A percentile compares a stretch with the other conserved stretches of the same genome.
Evolutionary conservation across 768 basidiomycete species (phyloP).

Genomic region (Thelephora ganbajun): DNA sequence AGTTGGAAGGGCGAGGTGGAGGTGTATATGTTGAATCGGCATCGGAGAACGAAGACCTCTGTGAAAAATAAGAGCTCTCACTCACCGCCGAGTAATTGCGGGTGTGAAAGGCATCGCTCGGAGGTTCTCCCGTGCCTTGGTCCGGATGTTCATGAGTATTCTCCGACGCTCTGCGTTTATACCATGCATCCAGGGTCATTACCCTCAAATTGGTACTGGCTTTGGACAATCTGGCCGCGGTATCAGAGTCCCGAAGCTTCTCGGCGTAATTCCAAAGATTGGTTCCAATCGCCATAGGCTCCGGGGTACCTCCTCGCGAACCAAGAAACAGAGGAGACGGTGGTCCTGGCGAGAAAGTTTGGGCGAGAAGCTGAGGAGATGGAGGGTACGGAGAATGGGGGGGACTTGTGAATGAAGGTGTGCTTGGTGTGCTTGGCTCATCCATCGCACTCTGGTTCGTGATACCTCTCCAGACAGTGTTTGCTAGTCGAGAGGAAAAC

Average conservation of each 20-base stretch:
- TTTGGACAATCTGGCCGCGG: slow-evolving; percentile 57
- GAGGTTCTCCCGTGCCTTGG: neutral
- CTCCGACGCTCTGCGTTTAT: slow-evolving; percentile 6
- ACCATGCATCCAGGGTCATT: slow-evolving; percentile 32
- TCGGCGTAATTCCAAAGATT: slow-evolving; percentile 60
- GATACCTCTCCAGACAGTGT: slow-evolving; percentile 62
- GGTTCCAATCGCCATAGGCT: slow-evolving; percentile 13
- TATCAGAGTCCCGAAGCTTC: slow-evolving; percentile 59
- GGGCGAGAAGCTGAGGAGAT: slow-evolving; percentile 1
- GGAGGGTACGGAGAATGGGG: slow-evolving; percentile 16
- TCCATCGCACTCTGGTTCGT: slow-evolving; percentile 68
- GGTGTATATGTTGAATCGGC: slow-evolving; percentile 25
- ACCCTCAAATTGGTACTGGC: slow-evolving; percentile 67
- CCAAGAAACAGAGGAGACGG: slow-evolving; percentile 10
- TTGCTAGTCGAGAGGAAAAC: slow-evolving; percentile 40
- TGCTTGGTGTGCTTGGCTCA: slow-evolving; percentile 29
- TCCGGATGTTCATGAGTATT: neutral
- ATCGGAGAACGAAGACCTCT: slow-evolving; percentile 4
- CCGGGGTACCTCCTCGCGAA: slow-evolving; percentile 2
- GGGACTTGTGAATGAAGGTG: slow-evolving; percentile 13
- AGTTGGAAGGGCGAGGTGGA: slow-evolving; percentile 43
- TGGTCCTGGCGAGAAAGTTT: slow-evolving; percentile 1
- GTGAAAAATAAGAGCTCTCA: neutral
- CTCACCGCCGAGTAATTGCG: neutral
- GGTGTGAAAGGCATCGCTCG: neutral